Conservation (phyloP, 441 rosid species). For the Manihot esculenta region DNA sequence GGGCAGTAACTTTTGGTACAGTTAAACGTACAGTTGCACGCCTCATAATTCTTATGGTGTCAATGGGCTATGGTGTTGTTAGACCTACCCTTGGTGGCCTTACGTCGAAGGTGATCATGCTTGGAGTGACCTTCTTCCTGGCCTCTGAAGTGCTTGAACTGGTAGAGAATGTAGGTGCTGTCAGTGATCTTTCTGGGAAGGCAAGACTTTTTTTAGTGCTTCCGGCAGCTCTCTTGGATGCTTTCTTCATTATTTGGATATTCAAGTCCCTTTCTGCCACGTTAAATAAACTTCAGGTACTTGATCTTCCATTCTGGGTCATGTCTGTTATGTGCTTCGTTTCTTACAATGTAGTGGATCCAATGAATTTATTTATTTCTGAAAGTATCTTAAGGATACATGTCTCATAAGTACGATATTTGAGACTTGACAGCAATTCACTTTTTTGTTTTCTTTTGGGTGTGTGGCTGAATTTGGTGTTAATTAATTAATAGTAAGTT, state of each 20-base stretch:
- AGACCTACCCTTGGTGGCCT: slow-evolving; percentile 95
- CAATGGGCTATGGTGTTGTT: slow-evolving; percentile 97
- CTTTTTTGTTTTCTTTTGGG: background rate
- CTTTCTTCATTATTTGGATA: slow-evolving; percentile 95
- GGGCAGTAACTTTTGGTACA: slow-evolving; percentile 89
- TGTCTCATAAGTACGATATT: background rate
- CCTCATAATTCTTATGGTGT: slow-evolving; percentile 77
- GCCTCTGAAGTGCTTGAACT: slow-evolving; percentile 93
- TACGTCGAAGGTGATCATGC: slow-evolving; percentile 86
- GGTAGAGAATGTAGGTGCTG: slow-evolving; percentile 87
- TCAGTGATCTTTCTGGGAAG: slow-evolving; percentile 91
- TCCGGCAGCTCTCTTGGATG: slow-evolving; percentile 88
- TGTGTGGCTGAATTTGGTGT: background rate
- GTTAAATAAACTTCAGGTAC: slow-evolving; percentile 89
- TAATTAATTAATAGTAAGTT: background rate
- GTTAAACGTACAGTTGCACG: slow-evolving; percentile 76
- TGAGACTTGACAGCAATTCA: background rate
- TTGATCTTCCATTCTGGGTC: slow-evolving; percentile 10
- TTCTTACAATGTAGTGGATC: background rate
- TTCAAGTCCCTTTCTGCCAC: slow-evolving; percentile 92
- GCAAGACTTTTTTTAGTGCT: slow-evolving; percentile 80
- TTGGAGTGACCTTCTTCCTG: slow-evolving; percentile 77
- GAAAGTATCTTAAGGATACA: background rate
- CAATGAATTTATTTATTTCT: background rate
- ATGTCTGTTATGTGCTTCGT: background rate